Conservation (phyloP, 2,329 filamentous ascomycete species). For the Truncatella angustata region DNA sequence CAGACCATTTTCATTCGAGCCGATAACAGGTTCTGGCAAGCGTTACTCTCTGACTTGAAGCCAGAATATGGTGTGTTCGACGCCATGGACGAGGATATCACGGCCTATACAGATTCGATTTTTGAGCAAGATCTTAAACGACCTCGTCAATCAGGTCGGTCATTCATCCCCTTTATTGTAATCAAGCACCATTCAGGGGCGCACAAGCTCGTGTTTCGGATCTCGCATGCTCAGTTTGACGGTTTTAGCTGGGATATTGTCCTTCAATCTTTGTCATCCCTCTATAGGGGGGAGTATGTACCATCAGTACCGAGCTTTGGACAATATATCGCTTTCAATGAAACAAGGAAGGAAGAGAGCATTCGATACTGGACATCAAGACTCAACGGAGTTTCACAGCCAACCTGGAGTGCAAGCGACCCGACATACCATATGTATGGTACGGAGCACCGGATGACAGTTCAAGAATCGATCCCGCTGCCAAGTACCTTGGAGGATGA, state of each 20-base stretch:
- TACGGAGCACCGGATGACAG: not conserved
- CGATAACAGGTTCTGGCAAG: slow-evolving; percentile 1
- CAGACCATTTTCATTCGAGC: not conserved
- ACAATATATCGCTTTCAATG: slow-evolving; percentile 7
- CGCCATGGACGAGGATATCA: not conserved
- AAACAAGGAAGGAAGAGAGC: not conserved
- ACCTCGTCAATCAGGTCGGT: not conserved
- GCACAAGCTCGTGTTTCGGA: slow-evolving; percentile 5
- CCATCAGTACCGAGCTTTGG: not conserved
- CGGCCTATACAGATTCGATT: not conserved
- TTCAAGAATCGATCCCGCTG: not conserved
- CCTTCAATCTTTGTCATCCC: not conserved
- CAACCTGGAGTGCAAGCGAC: not conserved
- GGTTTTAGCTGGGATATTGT: slow-evolving; percentile 7
- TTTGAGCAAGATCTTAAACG: not conserved
- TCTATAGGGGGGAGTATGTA: not conserved
- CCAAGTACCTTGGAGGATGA: not conserved
- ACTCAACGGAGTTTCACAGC: not conserved
- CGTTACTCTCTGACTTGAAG: not conserved
- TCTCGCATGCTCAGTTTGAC: slow-evolving; percentile 8
- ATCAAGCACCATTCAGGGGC: not conserved
- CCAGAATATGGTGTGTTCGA: not conserved
- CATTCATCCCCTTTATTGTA: slow-evolving; percentile 4
- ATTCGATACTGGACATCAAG: slow-evolving; percentile 1
- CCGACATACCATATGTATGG: not conserved